These are phyloP conservation scores for Aegilops longissima DNA, from an alignment of 176 grass and related monocot species.

Conservation along the genomic window DNA sequence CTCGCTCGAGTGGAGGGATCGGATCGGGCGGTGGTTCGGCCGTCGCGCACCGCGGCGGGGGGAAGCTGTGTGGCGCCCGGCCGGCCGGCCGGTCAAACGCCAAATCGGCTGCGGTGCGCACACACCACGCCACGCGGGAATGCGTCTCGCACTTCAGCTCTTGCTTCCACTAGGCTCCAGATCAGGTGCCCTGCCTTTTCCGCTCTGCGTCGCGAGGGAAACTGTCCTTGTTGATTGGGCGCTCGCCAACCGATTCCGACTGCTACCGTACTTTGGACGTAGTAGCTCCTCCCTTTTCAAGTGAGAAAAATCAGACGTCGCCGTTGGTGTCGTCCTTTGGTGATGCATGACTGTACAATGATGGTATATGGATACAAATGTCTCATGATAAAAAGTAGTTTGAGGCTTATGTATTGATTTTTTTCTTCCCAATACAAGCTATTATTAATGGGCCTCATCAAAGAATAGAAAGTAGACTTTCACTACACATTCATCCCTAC, in stretches of 20 bases:
- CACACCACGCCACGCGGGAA: background rate
- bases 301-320: background rate
- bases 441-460: too few species aligned
- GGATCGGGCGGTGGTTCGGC: slow-evolving; percentile 4
- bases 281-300: background rate
- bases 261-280: background rate
- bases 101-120: background rate
- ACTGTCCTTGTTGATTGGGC: slow-evolving; percentile 19
- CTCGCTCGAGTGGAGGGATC: background rate
- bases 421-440: too few species aligned
- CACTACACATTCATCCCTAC: too few species aligned
- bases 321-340: too few species aligned
- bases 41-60: background rate
- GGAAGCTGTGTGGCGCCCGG: background rate
- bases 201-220: background rate
- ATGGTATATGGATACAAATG: too few species aligned
- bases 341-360: background rate
- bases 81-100: background rate
- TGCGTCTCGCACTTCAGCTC: background rate
- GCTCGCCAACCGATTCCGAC: background rate
- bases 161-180: background rate
- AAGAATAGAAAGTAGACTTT: too few species aligned
- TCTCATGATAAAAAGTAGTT: too few species aligned
- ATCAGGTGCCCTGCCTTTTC: background rate
- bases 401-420: too few species aligned